Percentiles rank a stretch among this genome's conserved stretches.
Evolutionary conservation across 192 early-diverging fungal genomes (phyloP).

Genomic region (Umbelopsis ramanniana): DNA sequence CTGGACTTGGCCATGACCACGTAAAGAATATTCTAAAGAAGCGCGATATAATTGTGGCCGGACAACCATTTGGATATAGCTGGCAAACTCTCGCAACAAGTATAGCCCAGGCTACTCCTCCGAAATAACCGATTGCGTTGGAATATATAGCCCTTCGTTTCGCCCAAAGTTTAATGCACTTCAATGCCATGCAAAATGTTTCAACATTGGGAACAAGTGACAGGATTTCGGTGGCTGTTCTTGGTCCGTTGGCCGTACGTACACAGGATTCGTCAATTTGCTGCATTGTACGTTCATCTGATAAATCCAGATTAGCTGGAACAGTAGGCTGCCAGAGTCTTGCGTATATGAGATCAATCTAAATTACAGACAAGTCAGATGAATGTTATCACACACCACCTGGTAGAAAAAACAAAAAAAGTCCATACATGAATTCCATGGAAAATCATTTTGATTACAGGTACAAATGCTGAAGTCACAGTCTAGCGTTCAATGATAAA

Average conservation of each 20-base stretch:
- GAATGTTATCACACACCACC: too few species aligned
- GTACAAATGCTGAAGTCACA: slow-evolving; percentile 68
- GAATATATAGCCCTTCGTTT: slow-evolving; percentile 67
- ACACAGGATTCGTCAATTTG: slow-evolving; percentile 83
- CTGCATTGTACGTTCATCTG: slow-evolving; percentile 64
- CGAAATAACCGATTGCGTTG: slow-evolving; percentile 74
- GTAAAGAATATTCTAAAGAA: slow-evolving; percentile 65
- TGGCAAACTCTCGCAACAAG: slow-evolving; percentile 73
- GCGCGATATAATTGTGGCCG: slow-evolving; percentile 63
- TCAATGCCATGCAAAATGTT: slow-evolving; percentile 61
- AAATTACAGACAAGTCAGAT: neutral
- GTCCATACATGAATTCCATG: slow-evolving; percentile 57
- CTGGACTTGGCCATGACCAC: slow-evolving; percentile 72
- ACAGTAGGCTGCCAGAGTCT: slow-evolving; percentile 67
- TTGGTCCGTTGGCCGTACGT: slow-evolving; percentile 85
- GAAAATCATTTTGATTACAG: slow-evolving; percentile 69
- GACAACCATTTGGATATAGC: slow-evolving; percentile 68
- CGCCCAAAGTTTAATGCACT: slow-evolving; percentile 75
- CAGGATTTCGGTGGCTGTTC: slow-evolving; percentile 71
- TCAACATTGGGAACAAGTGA: slow-evolving; percentile 65
- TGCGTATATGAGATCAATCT: slow-evolving; percentile 94
- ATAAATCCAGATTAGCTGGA: slow-evolving; percentile 81
- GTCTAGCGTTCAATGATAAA: slow-evolving; percentile 24
- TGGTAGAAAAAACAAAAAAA: too few species aligned
- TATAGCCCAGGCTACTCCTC: slow-evolving; percentile 77